A percentile compares a stretch with the other conserved stretches of the same genome.
These are phyloP conservation scores for Phaffomyces opuntiae DNA, from an alignment of 805 yeast genomes.

Conservation along the genomic window DNA sequence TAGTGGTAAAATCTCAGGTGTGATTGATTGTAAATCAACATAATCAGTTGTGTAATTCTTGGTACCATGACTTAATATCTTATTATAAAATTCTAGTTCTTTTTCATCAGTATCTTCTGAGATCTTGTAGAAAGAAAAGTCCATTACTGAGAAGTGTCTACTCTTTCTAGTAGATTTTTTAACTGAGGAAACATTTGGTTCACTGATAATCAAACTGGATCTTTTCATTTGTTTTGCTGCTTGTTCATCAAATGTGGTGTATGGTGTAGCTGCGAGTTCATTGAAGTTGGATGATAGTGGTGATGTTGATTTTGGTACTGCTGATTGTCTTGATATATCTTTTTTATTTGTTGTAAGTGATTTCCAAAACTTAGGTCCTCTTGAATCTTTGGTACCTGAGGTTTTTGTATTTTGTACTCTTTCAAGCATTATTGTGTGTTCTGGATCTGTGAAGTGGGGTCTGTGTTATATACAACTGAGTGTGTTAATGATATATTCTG, in stretches of 20 bases:
- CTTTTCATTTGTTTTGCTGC: background rate
- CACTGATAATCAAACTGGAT: constrained; percentile 4
- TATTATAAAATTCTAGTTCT: constrained; percentile 18
- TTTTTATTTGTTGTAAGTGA: background rate
- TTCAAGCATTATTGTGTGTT: background rate
- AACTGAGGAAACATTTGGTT: background rate
- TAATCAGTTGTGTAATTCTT: background rate
- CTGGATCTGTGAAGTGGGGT: too few relatives aligned
- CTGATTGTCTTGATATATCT: background rate
- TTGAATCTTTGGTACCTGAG: background rate
- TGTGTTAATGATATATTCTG: too few relatives aligned
- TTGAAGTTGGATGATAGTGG: background rate
- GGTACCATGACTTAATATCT: constrained; percentile 1
- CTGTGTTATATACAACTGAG: too few relatives aligned
- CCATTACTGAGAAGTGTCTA: constrained; percentile 12
- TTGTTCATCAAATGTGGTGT: background rate
- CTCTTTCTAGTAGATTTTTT: background rate
- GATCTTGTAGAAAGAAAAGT: constrained; percentile 4
- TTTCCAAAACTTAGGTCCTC: constrained; percentile 5
- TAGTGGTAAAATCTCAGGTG: background rate
- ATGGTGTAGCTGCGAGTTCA: background rate
- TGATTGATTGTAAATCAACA: background rate
- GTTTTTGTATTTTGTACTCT: constrained; percentile 6
- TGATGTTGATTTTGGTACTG: background rate
- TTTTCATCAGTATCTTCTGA: constrained; percentile 15